These are phyloP conservation scores for Nicotiana noctiflora DNA, from an alignment of 257 asterid genomes.

Conservation along the genomic window DNA sequence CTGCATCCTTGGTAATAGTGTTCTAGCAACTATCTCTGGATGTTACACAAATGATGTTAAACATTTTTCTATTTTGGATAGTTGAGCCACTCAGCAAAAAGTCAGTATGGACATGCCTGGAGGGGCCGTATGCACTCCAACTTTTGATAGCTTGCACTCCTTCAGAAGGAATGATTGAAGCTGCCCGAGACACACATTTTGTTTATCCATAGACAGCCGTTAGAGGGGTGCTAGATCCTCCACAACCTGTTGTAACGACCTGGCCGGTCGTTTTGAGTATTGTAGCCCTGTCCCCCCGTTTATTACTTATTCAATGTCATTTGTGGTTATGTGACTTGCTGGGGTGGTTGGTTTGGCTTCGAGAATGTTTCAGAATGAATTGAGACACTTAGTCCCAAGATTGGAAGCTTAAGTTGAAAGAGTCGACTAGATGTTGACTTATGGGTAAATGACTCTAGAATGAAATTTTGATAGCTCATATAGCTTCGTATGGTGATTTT, in stretches of 20 bases:
- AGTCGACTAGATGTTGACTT: too few relatives aligned
- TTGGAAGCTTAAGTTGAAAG: too few relatives aligned
- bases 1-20: constrained; percentile 90
- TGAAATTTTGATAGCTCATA: too few relatives aligned
- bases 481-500: too few relatives aligned
- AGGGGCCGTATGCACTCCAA: constrained; percentile 94
- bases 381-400: too few relatives aligned
- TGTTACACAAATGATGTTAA: constrained; percentile 92
- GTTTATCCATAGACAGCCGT: constrained; percentile 96
- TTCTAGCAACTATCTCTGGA: constrained; percentile 97
- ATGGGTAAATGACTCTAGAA: too few relatives aligned
- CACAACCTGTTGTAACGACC: constrained; percentile 48
- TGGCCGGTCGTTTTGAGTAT: too few relatives aligned
- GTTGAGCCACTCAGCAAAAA: constrained; percentile 82
- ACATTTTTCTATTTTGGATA: constrained; percentile 86
- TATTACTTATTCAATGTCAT: too few relatives aligned
- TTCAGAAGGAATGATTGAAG: constrained; percentile 86
- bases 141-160: constrained; percentile 69
- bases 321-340: too few relatives aligned
- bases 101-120: constrained; percentile 99
- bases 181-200: constrained; percentile 96
- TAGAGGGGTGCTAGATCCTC: constrained; percentile 96
- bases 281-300: too few relatives aligned
- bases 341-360: too few relatives aligned
- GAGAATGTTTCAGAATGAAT: too few relatives aligned